These are phyloP conservation scores for Cystobasidium onofrii DNA, from an alignment of 768 basidiomycete genomes.

Conservation along the genomic window DNA sequence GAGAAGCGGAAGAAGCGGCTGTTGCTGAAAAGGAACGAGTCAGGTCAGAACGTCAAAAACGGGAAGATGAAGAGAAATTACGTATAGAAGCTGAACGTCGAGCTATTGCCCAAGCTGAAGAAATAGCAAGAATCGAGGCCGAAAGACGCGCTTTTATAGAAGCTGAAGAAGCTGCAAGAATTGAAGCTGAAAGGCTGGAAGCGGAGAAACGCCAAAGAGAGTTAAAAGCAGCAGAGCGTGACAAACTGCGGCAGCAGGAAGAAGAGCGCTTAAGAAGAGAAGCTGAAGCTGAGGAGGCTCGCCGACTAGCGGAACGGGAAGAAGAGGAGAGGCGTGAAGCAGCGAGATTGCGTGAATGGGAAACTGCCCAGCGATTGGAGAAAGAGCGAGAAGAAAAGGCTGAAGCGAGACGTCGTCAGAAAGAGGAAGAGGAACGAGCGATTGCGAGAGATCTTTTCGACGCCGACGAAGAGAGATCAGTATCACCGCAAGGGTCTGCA, in stretches of 20 bases:
- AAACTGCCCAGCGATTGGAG: not conserved
- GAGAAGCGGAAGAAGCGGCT: not conserved
- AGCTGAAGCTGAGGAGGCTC: not conserved
- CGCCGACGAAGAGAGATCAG: slow-evolving; percentile 3
- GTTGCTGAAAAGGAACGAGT: not conserved
- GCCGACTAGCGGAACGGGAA: not conserved
- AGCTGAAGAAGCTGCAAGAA: slow-evolving; percentile 8
- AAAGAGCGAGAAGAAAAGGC: not conserved
- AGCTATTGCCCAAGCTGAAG: not conserved
- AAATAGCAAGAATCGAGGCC: not conserved
- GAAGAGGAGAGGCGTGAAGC: slow-evolving; percentile 6
- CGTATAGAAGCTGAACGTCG: not conserved
- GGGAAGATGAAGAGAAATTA: not conserved
- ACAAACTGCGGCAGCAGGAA: not conserved
- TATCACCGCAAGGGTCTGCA: not conserved
- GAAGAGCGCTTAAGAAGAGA: not conserved
- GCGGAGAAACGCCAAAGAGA: not conserved
- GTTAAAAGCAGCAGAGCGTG: not conserved
- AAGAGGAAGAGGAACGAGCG: slow-evolving; percentile 11
- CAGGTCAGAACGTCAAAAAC: not conserved
- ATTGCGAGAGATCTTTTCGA: not conserved
- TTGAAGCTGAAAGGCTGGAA: slow-evolving; percentile 6
- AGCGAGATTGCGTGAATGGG: not conserved
- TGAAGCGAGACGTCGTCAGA: not conserved
- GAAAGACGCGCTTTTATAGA: not conserved